Conservation (phyloP, 345 rosid species). For the Arabis hirsuta region DNA sequence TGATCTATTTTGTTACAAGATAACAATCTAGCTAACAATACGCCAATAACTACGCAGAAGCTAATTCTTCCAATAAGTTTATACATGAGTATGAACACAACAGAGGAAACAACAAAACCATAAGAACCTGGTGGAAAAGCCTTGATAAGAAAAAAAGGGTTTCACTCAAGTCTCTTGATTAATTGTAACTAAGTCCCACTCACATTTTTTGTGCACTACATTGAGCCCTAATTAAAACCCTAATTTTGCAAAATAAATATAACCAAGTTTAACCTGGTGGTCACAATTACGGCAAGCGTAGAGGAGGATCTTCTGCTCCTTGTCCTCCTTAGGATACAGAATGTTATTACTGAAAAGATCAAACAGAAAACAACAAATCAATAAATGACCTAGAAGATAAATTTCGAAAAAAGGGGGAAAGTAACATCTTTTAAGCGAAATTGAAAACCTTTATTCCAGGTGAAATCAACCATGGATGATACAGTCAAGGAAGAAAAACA, state of each 20-base stretch:
- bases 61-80: background rate
- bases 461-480: constrained; percentile 12
- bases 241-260: background rate
- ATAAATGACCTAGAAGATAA: background rate
- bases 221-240: constrained; percentile 2
- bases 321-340: constrained; percentile 69
- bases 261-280: constrained; percentile 55
- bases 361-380: constrained; percentile 12
- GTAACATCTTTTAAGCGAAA: background rate
- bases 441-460: background rate
- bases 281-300: constrained; percentile 81
- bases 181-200: background rate
- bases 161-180: background rate
- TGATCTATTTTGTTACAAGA: background rate
- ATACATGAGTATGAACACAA: background rate
- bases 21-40: background rate
- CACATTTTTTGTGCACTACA: constrained; percentile 7
- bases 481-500: background rate
- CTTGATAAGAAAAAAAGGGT: background rate
- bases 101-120: background rate
- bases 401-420: background rate
- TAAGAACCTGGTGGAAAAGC: constrained; percentile 1
- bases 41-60: background rate
- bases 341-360: constrained; percentile 62
- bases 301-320: constrained; percentile 59